Conservation (phyloP, 139 green algal species). For the Chlamydomonas sp. region DNA sequence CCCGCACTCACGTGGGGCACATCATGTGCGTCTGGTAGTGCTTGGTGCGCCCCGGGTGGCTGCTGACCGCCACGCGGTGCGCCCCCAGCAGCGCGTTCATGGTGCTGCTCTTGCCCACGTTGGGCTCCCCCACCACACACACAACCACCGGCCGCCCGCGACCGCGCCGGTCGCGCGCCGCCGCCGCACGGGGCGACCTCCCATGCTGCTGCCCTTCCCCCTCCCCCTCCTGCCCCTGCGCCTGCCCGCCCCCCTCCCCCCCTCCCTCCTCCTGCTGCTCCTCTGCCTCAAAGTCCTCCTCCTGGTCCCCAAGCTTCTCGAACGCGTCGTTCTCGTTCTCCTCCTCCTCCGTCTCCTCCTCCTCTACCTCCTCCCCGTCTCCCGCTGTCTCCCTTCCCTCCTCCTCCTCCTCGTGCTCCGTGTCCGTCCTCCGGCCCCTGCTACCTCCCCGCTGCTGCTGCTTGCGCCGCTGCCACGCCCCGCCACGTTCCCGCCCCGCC, state of each 20-base stretch:
- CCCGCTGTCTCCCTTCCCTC: background rate
- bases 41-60: slow-evolving; percentile 72
- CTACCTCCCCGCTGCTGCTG: background rate
- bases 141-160: slow-evolving; percentile 60
- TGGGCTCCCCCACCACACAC: slow-evolving; percentile 67
- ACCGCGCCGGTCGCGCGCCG: slow-evolving; percentile 6
- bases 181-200: background rate
- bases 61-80: slow-evolving; percentile 60
- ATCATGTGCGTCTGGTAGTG: slow-evolving; percentile 79
- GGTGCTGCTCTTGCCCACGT: slow-evolving; percentile 71
- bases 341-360: background rate
- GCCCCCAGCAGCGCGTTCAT: slow-evolving; percentile 73
- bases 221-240: background rate
- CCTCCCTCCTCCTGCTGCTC: background rate
- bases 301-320: background rate
- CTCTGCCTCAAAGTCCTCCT: slow-evolving; percentile 12
- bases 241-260: background rate
- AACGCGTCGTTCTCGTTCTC: slow-evolving; percentile 35
- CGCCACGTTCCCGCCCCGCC: background rate
- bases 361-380: background rate
- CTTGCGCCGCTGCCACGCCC: background rate
- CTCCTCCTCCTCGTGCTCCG: background rate
- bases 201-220: background rate
- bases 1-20: background rate
- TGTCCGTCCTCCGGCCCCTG: background rate